Conservation (phyloP, 2,329 filamentous ascomycete species). For the Triangularia setosa region DNA sequence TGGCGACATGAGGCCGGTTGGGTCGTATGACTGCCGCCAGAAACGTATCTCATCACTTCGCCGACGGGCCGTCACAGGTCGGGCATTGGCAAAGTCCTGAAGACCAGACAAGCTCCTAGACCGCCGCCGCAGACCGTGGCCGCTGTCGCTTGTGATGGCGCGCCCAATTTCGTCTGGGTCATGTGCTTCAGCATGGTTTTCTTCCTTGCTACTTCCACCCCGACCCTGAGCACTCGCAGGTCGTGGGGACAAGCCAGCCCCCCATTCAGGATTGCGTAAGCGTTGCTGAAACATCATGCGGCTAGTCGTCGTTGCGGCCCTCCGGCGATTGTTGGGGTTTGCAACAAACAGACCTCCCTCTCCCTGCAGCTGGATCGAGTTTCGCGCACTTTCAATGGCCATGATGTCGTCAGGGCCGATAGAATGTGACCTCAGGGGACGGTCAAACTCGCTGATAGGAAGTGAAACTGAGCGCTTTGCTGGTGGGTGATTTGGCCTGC, state of each 20-base stretch:
- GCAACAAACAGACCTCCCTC: conserved; percentile 22
- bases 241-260: conserved; percentile 55
- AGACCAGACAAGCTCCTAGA: conserved; percentile 59
- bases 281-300: conserved; percentile 36
- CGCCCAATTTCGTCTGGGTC: conserved; percentile 57
- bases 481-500: conserved; percentile 35
- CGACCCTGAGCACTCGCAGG: conserved; percentile 58
- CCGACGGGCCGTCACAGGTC: conserved; percentile 36
- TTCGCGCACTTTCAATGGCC: conserved; percentile 51
- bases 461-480: conserved; percentile 55
- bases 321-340: conserved; percentile 25
- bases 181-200: conserved; percentile 29
- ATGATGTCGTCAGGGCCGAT: conserved; percentile 53
- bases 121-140: conserved; percentile 43
- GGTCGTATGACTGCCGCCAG: conserved; percentile 59
- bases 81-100: conserved; percentile 36
- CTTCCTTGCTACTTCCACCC: conserved; percentile 31
- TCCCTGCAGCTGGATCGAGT: conserved; percentile 48
- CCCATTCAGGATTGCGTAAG: conserved; percentile 36
- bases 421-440: conserved; percentile 59
- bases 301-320: conserved; percentile 40
- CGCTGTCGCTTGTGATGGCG: conserved; percentile 54
- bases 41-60: conserved; percentile 62
- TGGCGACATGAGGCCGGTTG: conserved; percentile 45
- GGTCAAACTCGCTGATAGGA: conserved; percentile 57